These are phyloP conservation scores for Taphrina wiesneri DNA, from an alignment of 1,139 yeast genomes.

Conservation along the genomic window DNA sequence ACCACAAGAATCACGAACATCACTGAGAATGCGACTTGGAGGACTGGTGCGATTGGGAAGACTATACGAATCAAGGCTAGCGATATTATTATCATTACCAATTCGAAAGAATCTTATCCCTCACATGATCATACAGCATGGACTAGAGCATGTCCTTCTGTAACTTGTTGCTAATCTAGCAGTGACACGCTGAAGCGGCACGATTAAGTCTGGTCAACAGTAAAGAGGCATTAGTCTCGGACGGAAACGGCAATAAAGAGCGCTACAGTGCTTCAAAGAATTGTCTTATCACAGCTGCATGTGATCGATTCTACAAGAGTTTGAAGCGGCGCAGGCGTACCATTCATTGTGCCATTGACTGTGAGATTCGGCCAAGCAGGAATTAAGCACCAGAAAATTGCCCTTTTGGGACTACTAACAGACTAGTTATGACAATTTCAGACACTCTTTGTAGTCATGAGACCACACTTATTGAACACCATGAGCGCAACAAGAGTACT, in stretches of 20 bases:
- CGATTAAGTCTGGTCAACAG: no score
- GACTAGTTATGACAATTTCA: background rate
- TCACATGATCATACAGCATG: background rate
- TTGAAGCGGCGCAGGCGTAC: no score
- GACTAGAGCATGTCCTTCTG: no score
- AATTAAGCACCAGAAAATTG: background rate
- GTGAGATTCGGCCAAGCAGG: background rate
- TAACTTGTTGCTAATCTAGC: background rate
- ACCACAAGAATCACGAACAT: conserved; percentile 34
- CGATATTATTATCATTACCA: background rate
- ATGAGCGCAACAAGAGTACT: background rate
- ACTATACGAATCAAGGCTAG: background rate
- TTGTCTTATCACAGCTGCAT: no score
- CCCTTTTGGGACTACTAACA: background rate
- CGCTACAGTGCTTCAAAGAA: background rate
- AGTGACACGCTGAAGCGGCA: no score
- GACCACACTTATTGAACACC: background rate
- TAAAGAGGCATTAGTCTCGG: no score
- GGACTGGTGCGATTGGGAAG: background rate
- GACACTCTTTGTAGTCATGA: background rate
- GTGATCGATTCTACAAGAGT: no score
- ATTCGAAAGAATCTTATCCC: background rate
- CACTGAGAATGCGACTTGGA: conserved; percentile 1
- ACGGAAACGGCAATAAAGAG: background rate
- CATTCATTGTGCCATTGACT: no score